These are phyloP conservation scores for Skeletonema menzelii DNA, from an alignment of 108 stramenopile species.

Conservation along the genomic window DNA sequence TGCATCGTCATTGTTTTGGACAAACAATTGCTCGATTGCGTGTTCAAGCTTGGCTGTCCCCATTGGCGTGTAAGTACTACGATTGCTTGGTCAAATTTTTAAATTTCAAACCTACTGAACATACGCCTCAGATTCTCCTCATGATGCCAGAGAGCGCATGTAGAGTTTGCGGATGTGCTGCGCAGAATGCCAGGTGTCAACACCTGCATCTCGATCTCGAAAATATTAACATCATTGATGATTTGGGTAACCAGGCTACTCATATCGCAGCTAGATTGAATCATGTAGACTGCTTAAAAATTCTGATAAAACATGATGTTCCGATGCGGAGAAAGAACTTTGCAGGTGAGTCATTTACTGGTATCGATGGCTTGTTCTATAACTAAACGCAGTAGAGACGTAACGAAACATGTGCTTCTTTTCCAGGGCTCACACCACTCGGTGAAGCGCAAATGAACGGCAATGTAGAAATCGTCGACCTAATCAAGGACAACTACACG, in stretches of 20 bases:
- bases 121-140: no score
- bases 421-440: constrained; percentile 16
- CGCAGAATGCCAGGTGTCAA: neutral
- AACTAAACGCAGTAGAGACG: neutral
- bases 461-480: constrained; percentile 16
- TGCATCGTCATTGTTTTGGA: neutral
- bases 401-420: neutral
- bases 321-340: constrained; percentile 46
- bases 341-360: neutral
- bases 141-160: neutral
- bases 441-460: constrained; percentile 54
- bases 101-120: no score
- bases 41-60: no score
- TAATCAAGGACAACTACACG: constrained; percentile 43
- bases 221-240: constrained; percentile 12
- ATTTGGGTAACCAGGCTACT: constrained; percentile 46
- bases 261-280: constrained; percentile 46
- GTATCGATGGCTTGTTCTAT: neutral
- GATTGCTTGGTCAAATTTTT: no score
- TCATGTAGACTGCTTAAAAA: constrained; percentile 36
- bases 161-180: neutral
- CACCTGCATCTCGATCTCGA: no score
- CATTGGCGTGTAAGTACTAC: no score
- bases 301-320: constrained; percentile 41
- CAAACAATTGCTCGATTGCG: no score